These are phyloP conservation scores for Parachlorella kessleri DNA, from an alignment of 139 green algal species.

Conservation along the genomic window DNA sequence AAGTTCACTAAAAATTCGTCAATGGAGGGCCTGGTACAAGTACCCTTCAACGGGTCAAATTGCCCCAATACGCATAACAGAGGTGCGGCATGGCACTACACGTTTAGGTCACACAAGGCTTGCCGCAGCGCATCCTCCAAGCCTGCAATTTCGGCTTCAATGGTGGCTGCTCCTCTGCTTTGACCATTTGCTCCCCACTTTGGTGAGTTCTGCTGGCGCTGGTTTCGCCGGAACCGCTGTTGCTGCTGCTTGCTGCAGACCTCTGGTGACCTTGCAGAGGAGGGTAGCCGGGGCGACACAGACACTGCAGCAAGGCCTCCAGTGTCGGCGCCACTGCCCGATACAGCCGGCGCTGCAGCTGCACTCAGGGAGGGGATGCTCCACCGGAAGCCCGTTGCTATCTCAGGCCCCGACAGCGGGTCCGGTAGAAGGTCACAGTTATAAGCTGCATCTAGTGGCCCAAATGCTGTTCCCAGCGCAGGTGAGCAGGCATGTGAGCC, in stretches of 20 bases:
- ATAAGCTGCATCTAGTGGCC: no score
- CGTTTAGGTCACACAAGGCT: slow-evolving; percentile 10
- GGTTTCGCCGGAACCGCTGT: background rate
- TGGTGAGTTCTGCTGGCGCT: background rate
- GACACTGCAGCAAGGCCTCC: background rate
- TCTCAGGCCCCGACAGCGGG: background rate
- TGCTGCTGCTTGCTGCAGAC: background rate
- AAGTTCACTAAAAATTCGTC: no score
- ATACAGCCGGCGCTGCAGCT: no score
- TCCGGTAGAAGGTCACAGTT: background rate
- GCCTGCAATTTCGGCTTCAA: slow-evolving; percentile 19
- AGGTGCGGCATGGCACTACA: no score
- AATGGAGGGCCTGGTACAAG: no score
- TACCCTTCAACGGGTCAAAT: no score
- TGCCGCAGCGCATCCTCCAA: slow-evolving; percentile 7
- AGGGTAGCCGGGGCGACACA: background rate
- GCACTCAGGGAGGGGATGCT: background rate
- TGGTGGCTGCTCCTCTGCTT: background rate
- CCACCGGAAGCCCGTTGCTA: background rate
- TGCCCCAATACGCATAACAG: no score
- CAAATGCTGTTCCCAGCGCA: no score
- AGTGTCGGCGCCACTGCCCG: background rate
- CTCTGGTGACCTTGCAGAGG: background rate
- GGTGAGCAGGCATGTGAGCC: no score
- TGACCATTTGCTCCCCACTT: background rate